These are phyloP conservation scores for Aegilops longissima DNA, from an alignment of 176 grass and related monocot species.

Conservation along the genomic window DNA sequence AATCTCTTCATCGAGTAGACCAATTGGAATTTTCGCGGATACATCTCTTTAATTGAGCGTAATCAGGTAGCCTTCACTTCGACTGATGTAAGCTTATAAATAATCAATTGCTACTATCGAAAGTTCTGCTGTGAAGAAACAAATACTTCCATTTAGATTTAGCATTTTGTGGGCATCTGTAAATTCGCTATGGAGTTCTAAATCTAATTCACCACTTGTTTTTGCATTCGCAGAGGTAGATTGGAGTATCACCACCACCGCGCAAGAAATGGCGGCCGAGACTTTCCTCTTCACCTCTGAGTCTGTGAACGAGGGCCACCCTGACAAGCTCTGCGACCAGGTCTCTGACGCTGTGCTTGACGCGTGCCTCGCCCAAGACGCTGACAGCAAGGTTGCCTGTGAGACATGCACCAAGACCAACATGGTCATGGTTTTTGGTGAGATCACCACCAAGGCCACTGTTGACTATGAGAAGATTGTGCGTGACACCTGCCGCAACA, in stretches of 20 bases:
- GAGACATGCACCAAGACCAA: slow-evolving; percentile 97
- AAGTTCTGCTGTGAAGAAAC: background rate
- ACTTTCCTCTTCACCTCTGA: slow-evolving; percentile 75
- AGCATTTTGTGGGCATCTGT: background rate
- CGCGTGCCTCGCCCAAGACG: slow-evolving; percentile 55
- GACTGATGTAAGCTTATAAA: background rate
- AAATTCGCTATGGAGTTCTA: background rate
- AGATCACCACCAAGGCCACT: slow-evolving; percentile 88
- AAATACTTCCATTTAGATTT: background rate
- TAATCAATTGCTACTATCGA: background rate
- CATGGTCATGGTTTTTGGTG: slow-evolving; percentile 36
- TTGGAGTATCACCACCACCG: background rate
- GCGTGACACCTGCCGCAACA: slow-evolving; percentile 81
- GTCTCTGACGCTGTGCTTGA: slow-evolving; percentile 64
- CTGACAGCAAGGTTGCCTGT: slow-evolving; percentile 79
- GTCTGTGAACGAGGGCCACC: slow-evolving; percentile 77
- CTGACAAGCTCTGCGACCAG: slow-evolving; percentile 82
- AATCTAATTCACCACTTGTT: background rate
- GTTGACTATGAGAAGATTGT: slow-evolving; percentile 94
- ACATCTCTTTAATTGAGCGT: background rate
- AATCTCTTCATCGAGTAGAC: background rate
- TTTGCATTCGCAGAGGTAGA: slow-evolving; percentile 16
- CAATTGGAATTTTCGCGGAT: background rate
- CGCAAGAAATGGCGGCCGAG: slow-evolving; percentile 45
- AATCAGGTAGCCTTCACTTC: background rate